Base-by-base conservation (phyloP, 495 filamentous ascomycete genomes). In the Penicillium parvum region DNA sequence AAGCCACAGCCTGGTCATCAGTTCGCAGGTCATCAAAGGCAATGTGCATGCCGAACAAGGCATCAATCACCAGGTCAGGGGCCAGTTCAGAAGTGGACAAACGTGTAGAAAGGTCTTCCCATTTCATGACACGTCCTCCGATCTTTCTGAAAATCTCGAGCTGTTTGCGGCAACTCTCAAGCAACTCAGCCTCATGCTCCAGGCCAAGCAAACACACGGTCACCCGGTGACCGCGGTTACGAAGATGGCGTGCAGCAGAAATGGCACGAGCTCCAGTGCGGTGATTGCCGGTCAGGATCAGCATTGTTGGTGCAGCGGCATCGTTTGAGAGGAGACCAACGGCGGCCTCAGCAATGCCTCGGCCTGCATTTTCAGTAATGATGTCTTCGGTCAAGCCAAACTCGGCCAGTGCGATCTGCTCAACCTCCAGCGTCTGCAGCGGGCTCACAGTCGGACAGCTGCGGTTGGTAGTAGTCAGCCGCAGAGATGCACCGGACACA, bases 281-380 rank as follows among this genome's bases (percentile, higher is more conserved):
- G 55, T 94, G 86, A 55, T 95, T 96, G 15, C 92, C 92, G 1
- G 86, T 89, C 12, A 96, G 69, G 15, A 96, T 76, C 15, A 95
- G 77, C 25, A 95, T 82, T 1, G 85, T 85, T 2, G 81, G 79
- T 18, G 71, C 57, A 29, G 72, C 63, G 1, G 66, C 55, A 49
- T 73, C 65, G 45, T 72, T 62, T 37, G 63, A 45, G 21, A 72
- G 57, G 57, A 76, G 61, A 71, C 73, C 71, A 45, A 95, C 75
- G 3, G 85, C 84, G 19, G 88, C 83, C 56, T 94, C 83, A 1
- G 88, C 88, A 52, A 98, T 88, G 32, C 88, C 84, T 14, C 90
- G 79, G 7, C 85, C 90, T 0, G 89, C 86, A 58, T 91, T 95
- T 57, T 96, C 92, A 0, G 88, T 83, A 63, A 96, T 85, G 55